Evolutionary conservation across 129 eudicot genomes (phyloP).

Genomic region (Ambrosia artemisiifolia): DNA sequence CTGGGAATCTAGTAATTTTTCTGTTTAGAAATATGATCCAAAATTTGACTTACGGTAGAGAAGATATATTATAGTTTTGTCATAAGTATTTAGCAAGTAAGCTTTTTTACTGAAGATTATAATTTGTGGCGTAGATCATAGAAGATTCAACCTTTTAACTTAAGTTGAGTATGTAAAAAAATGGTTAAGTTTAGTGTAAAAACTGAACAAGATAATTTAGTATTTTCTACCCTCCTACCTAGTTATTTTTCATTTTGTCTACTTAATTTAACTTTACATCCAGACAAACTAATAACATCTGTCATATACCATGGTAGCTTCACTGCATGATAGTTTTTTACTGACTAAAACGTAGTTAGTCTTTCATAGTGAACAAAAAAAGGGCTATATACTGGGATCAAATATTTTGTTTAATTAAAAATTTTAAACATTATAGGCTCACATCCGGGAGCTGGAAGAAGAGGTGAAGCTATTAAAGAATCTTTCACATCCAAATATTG

Average conservation of each 20-base stretch:
- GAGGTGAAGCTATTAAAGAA: constrained; percentile 96
- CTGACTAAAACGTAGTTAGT: not conserved
- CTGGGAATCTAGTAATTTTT: not conserved
- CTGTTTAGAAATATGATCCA: not conserved
- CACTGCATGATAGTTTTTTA: not conserved
- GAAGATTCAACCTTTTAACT: not conserved
- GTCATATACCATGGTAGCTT: not conserved
- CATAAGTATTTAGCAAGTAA: not conserved
- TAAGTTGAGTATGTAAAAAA: not conserved
- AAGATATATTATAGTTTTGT: not conserved
- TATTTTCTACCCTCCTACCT: not conserved
- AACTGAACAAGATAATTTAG: not conserved
- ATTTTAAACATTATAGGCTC: constrained; percentile 49
- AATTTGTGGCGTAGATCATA: constrained; percentile 7
- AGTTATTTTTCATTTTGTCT: not conserved
- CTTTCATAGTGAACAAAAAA: not conserved
- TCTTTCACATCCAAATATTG: constrained; percentile 90
- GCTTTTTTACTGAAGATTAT: not conserved
- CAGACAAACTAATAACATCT: not conserved
- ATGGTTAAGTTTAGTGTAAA: not conserved
- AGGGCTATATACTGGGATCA: not conserved
- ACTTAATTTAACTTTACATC: not conserved
- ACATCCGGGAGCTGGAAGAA: constrained; percentile 85
- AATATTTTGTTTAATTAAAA: not conserved
- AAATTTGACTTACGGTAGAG: not conserved